phyloP scores from a whole-genome alignment of 1,284 basidiomycete genomes.

The Ceratobasidium sp. region DNA sequence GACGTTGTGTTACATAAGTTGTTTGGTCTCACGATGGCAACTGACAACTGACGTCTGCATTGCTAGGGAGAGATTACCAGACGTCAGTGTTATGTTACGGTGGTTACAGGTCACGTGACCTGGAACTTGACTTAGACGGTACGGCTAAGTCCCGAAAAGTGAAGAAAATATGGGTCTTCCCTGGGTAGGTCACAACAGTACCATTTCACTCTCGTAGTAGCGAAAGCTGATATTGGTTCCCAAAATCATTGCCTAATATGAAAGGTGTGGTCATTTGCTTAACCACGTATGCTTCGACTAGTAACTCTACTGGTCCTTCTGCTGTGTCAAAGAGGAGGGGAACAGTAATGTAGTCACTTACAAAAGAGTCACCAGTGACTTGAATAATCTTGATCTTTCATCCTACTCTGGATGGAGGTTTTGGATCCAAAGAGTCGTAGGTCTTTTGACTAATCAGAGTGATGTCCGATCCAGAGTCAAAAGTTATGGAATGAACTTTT shows the following conservation, averaged over 20 bases:
- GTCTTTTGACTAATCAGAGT: slow-evolving; percentile 44
- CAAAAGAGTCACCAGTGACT: slow-evolving; percentile 53
- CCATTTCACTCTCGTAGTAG: slow-evolving; percentile 50
- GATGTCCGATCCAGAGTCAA: slow-evolving; percentile 48
- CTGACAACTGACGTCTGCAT: too few species aligned
- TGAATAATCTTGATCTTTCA: slow-evolving; percentile 46
- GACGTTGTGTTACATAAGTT: too few species aligned
- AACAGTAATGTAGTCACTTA: slow-evolving; percentile 53
- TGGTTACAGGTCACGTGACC: too few species aligned
- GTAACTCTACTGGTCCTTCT: slow-evolving; percentile 52
- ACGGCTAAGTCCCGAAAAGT: too few species aligned
- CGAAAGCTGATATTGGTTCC: slow-evolving; percentile 55
- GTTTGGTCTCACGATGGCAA: too few species aligned
- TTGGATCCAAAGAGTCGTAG: neutral
- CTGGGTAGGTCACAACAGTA: slow-evolving; percentile 48
- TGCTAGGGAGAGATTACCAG: too few species aligned
- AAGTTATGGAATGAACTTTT: neutral
- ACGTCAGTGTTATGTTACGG: too few species aligned
- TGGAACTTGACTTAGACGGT: too few species aligned
- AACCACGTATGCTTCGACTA: slow-evolving; percentile 55
- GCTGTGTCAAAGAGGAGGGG: slow-evolving; percentile 52
- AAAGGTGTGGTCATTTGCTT: slow-evolving; percentile 51
- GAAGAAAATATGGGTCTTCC: too few species aligned
- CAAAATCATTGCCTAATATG: slow-evolving; percentile 56
- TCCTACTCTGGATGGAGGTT: slow-evolving; percentile 42